Evolutionary conservation across 352 stramenopile species (phyloP).

Genomic region (Phytopythium cucurbitacearum): DNA sequence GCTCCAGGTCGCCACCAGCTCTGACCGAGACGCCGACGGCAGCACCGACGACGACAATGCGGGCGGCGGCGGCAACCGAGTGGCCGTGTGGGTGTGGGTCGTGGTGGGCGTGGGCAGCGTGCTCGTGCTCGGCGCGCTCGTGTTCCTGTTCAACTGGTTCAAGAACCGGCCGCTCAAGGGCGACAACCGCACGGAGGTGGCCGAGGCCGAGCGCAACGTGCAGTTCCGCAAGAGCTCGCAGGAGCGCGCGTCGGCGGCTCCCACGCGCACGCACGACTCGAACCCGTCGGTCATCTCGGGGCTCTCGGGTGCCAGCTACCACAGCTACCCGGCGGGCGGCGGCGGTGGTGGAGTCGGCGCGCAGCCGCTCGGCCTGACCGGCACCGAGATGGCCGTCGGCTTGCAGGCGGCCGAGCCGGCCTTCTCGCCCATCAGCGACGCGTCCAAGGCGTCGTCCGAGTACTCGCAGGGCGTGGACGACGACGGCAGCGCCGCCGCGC

Average conservation of each 20-base stretch:
- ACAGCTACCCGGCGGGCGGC: constrained; percentile 25
- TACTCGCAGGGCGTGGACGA: constrained; percentile 29
- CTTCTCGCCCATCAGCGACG: constrained; percentile 37
- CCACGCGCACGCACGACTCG: constrained; percentile 18
- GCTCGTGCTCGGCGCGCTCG: constrained; percentile 19
- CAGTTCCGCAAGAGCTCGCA: constrained; percentile 17
- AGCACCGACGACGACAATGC: not conserved
- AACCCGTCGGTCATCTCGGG: constrained; percentile 45
- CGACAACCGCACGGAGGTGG: constrained; percentile 27
- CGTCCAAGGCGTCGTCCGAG: constrained; percentile 18
- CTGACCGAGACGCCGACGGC: too few relatives aligned
- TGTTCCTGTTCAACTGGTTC: constrained; percentile 51
- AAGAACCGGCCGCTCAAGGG: constrained; percentile 30
- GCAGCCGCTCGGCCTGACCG: constrained; percentile 20
- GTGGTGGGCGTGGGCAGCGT: constrained; percentile 28
- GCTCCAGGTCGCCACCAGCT: too few relatives aligned
- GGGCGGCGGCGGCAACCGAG: constrained; percentile 2
- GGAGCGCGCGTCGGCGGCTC: constrained; percentile 16
- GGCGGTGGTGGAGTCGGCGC: constrained; percentile 12
- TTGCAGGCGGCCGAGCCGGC: constrained; percentile 15
- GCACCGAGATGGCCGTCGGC: constrained; percentile 32
- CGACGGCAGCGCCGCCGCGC: not conserved
- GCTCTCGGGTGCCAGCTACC: constrained; percentile 36
- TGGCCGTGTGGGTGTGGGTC: constrained; percentile 32
- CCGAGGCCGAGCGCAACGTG: constrained; percentile 14